These are phyloP conservation scores for Haplosporangium sp. DNA, from an alignment of 371 early-diverging fungal species.

Conservation along the genomic window DNA sequence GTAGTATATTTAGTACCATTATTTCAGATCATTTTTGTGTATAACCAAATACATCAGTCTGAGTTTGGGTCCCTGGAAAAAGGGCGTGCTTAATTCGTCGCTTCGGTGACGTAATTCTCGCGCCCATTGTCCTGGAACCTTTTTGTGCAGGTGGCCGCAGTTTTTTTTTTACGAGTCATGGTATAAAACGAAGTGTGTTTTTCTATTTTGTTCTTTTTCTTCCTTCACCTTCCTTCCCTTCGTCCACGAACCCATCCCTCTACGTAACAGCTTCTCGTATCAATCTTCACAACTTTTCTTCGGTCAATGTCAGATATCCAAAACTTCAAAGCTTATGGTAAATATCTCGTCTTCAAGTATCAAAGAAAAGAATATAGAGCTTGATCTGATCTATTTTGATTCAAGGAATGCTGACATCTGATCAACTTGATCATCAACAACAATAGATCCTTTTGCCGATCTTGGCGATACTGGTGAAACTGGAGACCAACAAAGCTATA, in stretches of 20 bases:
- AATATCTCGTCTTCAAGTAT: not conserved
- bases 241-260: not conserved
- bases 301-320: constrained; percentile 47
- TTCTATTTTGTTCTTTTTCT: constrained; percentile 3
- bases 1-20: no score
- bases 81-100: no score
- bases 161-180: not conserved
- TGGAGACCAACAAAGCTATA: constrained; percentile 67
- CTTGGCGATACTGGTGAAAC: constrained; percentile 74
- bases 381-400: not conserved
- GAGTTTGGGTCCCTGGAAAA: no score
- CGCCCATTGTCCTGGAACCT: not conserved
- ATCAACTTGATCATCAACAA: not conserved
- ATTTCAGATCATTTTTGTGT: no score
- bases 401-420: no score
- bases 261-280: not conserved
- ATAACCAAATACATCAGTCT: no score
- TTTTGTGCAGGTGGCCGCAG: no score
- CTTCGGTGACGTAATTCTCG: constrained; percentile 7
- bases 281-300: not conserved
- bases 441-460: constrained; percentile 84
- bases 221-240: not conserved
- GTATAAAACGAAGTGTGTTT: constrained; percentile 4
- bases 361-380: not conserved
- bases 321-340: constrained; percentile 51